Base-by-base conservation (phyloP, 2,329 filamentous ascomycete species). In the Diaporthe caulivora region DNA sequence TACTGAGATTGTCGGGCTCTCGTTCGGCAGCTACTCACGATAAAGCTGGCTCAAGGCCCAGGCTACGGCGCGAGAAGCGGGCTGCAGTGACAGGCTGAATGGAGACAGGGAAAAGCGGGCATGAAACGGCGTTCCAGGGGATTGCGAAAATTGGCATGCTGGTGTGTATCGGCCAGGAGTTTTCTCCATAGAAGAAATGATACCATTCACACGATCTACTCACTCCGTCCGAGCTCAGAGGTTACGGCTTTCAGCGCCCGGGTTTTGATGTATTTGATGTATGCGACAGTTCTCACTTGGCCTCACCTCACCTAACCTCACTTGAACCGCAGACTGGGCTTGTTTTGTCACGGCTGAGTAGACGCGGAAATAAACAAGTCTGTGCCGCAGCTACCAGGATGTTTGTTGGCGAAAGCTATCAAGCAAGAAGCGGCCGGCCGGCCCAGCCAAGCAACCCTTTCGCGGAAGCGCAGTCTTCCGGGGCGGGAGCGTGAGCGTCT, bases 171-270 rank as follows among this genome's bases (percentile, higher is more conserved):
- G 65, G 65, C 40, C 26, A 31, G 40, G 65, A 44, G 65, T 3
- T 47, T 24, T 69, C 65, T 69, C 65, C 51, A 47, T 69, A 70
- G 67, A 47, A 26, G 42, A 58, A 70, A 24, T 58, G 67, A 70
- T 70, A 58, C 53, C 67, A 57, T 70, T 47, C 40, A 70, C 42
- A 65, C 29, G 17, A 65, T n/a, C 18, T 65, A 17, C 6, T 34
- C 11, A 18, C 42, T 42, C 31, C 34, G 42, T 44, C 31, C 31
- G 11, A 4, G 11, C 1, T 8, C 18, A 15, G 2, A 15, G 21
- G 29, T 37, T 29, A 24, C 29, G 7, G 26, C 24, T 26, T 24
- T 26, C 15, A 18, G 6, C 42, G n/a, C 5, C 21, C 42, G 1
- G 17, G 42, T 3, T 47, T 13, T 21, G 7, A 7, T 29, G 18